Percentiles rank a stretch among this genome's conserved stretches.
These are phyloP conservation scores for Kazachstania kunashirensis DNA, from an alignment of 805 yeast species.

Conservation along the genomic window DNA sequence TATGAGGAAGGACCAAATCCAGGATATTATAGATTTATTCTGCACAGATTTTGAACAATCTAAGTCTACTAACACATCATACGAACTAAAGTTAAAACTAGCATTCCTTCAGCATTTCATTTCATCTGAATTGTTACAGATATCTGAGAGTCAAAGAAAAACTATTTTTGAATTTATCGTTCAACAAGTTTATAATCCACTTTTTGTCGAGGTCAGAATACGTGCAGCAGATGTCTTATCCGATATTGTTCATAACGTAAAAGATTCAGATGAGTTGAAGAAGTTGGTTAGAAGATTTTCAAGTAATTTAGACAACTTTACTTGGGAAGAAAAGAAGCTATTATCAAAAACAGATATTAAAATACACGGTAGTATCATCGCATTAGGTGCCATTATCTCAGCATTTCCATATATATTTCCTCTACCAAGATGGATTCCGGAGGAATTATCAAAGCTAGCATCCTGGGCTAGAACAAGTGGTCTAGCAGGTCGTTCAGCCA, in stretches of 20 bases:
- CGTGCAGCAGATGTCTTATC: conserved; percentile 68
- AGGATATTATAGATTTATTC: conserved; percentile 1
- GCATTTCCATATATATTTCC: conserved; percentile 91
- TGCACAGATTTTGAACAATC: not conserved
- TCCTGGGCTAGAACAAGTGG: conserved; percentile 72
- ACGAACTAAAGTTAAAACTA: conserved; percentile 62
- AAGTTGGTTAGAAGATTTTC: conserved; percentile 37
- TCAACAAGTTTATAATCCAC: conserved; percentile 45
- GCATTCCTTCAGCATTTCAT: conserved; percentile 63
- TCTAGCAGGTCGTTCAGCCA: conserved; percentile 72
- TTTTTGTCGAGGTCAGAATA: conserved; percentile 66
- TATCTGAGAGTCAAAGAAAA: conserved; percentile 39
- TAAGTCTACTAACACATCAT: conserved; percentile 32
- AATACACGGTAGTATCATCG: conserved; percentile 81
- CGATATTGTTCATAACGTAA: conserved; percentile 63
- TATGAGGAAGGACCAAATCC: conserved; percentile 25
- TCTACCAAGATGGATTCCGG: conserved; percentile 85
- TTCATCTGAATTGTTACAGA: conserved; percentile 53
- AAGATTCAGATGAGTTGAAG: conserved; percentile 32
- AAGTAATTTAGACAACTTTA: conserved; percentile 18
- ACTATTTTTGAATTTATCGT: conserved; percentile 42
- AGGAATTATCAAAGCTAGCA: conserved; percentile 58
- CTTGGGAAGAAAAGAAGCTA: conserved; percentile 29
- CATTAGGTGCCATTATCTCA: conserved; percentile 76
- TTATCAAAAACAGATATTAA: conserved; percentile 34